A percentile compares a stretch with the other conserved stretches of the same genome.
phyloP scores from a whole-genome alignment of 208 protist genomes.

The Naegleria gruberi region DNA sequence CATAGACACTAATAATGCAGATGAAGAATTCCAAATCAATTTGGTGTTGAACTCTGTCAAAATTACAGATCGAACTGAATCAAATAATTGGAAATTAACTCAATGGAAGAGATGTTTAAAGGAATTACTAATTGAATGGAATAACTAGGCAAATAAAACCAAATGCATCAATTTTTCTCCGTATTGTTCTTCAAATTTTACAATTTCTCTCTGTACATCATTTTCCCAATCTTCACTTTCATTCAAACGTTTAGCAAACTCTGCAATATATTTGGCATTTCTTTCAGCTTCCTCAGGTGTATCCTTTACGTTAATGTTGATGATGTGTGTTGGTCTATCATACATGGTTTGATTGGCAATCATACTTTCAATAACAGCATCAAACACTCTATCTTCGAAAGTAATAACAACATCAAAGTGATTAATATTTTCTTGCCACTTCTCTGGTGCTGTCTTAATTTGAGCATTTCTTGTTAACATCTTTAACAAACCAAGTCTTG shows the following conservation, averaged over 20 bases:
- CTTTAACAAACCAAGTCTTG: conserved; percentile 38
- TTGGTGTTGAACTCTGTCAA: neutral
- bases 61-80: neutral
- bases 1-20: neutral
- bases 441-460: conserved; percentile 43
- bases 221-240: neutral
- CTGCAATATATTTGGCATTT: neutral
- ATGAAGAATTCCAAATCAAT: neutral
- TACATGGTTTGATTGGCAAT: neutral
- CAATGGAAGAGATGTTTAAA: neutral
- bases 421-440: conserved; percentile 34
- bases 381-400: conserved; percentile 45
- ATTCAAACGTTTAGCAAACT: neutral
- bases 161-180: neutral
- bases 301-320: neutral
- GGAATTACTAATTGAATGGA: neutral
- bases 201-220: neutral
- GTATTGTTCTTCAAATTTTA: neutral
- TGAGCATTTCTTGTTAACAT: conserved; percentile 44
- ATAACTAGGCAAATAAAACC: conserved; percentile 1
- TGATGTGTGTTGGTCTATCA: neutral
- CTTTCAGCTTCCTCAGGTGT: conserved; percentile 15
- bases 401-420: conserved; percentile 43
- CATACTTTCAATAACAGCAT: conserved; percentile 35
- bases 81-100: neutral